A percentile compares a stretch with the other conserved stretches of the same genome.
Conservation (phyloP, 2,329 filamentous ascomycete species). For the Stachybotrys echinatus region DNA sequence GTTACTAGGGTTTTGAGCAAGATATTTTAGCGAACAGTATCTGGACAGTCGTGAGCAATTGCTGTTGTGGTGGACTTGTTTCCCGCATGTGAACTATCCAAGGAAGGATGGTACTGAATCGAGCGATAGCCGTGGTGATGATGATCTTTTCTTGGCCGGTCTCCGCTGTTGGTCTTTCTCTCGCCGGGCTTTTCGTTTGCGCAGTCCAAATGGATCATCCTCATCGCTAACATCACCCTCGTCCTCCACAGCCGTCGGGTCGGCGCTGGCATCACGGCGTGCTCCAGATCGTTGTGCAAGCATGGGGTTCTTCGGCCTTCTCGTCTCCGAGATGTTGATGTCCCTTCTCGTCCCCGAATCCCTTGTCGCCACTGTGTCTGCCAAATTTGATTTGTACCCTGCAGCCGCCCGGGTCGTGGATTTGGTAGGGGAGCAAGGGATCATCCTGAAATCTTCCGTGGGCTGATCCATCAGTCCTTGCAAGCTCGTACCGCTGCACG, state of each 20-base stretch:
- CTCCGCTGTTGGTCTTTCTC: slow-evolving; percentile 21
- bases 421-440: slow-evolving; percentile 14
- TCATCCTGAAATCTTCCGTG: slow-evolving; percentile 21
- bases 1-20: slow-evolving; percentile 58
- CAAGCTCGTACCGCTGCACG: slow-evolving; percentile 27
- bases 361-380: slow-evolving; percentile 8
- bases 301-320: too few species aligned
- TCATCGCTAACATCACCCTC: slow-evolving; percentile 18
- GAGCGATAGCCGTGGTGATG: slow-evolving; percentile 2
- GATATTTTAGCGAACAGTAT: slow-evolving; percentile 45
- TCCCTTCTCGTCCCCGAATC: too few species aligned
- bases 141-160: slow-evolving; percentile 9
- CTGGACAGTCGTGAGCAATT: not conserved
- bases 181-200: slow-evolving; percentile 21
- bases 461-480: slow-evolving; percentile 39
- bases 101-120: slow-evolving; percentile 32
- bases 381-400: slow-evolving; percentile 13
- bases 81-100: slow-evolving; percentile 12
- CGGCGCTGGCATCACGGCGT: not conserved
- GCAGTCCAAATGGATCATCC: slow-evolving; percentile 29
- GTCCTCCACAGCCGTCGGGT: not conserved
- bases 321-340: too few species aligned
- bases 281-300: too few species aligned
- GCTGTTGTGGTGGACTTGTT: not conserved
- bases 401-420: slow-evolving; percentile 19